Evolutionary conservation across 306 rosid species (phyloP).

Genomic region (Luffa acutangula): DNA sequence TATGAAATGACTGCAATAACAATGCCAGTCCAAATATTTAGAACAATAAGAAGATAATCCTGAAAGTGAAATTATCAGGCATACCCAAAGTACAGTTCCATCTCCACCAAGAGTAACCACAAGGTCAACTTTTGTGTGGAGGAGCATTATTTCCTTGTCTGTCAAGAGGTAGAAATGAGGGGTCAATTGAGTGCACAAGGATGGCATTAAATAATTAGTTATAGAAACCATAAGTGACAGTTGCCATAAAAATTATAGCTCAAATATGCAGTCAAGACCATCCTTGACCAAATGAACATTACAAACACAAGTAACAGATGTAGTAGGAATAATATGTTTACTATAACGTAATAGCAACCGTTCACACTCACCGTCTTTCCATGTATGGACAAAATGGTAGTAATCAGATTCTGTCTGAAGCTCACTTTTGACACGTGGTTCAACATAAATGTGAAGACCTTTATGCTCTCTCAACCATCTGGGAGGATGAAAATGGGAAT

Average conservation of each 20-base stretch:
- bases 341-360: constrained; percentile 1
- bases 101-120: constrained; percentile 96
- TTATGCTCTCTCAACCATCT: constrained; percentile 86
- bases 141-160: constrained; percentile 51
- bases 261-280: not conserved
- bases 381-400: constrained; percentile 65
- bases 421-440: constrained; percentile 66
- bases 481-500: constrained; percentile 11
- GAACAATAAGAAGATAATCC: not conserved
- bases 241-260: not conserved
- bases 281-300: not conserved
- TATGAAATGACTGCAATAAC: not conserved
- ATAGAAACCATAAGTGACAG: not conserved
- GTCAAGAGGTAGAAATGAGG: constrained; percentile 8
- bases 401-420: constrained; percentile 68
- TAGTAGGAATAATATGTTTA: not conserved
- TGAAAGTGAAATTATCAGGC: constrained; percentile 21
- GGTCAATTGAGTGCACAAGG: not conserved
- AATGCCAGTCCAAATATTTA: not conserved
- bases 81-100: constrained; percentile 95
- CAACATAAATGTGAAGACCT: constrained; percentile 62
- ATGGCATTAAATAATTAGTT: not conserved
- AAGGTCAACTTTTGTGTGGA: constrained; percentile 85
- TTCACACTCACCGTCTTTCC: constrained; percentile 71
- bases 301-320: not conserved